phyloP scores from a whole-genome alignment of 169 alveolate genomes.

The Eimeria tenella region DNA sequence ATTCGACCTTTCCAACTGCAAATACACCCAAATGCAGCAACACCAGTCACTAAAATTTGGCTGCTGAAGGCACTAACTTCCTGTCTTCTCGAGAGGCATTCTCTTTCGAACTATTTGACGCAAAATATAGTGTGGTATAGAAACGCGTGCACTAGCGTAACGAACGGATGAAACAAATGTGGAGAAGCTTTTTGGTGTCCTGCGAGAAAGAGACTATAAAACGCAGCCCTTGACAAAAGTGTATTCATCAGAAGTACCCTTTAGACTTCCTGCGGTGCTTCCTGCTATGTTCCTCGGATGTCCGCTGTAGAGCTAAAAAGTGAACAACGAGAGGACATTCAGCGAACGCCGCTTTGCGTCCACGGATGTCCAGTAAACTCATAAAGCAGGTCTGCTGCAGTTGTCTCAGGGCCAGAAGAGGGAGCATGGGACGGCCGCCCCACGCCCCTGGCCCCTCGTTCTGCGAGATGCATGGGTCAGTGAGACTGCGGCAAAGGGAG shows the following conservation, averaged over 20 bases:
- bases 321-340: slow-evolving; percentile 20
- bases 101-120: too few species aligned
- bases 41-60: too few species aligned
- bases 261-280: slow-evolving; percentile 43
- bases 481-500: slow-evolving; percentile 22
- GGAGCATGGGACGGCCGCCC: slow-evolving; percentile 63
- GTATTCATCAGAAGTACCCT: background rate
- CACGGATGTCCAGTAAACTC: background rate
- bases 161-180: too few species aligned
- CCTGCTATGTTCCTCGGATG: slow-evolving; percentile 25
- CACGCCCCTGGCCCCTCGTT: slow-evolving; percentile 65
- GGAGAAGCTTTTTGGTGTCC: too few species aligned
- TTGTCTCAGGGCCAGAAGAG: slow-evolving; percentile 74
- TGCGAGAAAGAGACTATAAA: background rate
- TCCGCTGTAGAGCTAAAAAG: slow-evolving; percentile 45
- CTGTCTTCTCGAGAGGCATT: too few species aligned
- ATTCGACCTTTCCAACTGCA: slow-evolving; percentile 55
- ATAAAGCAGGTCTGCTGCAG: slow-evolving; percentile 33
- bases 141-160: too few species aligned
- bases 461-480: slow-evolving; percentile 47
- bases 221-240: too few species aligned
- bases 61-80: too few species aligned
- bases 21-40: background rate
- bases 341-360: background rate
- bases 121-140: too few species aligned